Conservation (phyloP, 139 green algal genomes). For the Ostreobium quekettii region DNA sequence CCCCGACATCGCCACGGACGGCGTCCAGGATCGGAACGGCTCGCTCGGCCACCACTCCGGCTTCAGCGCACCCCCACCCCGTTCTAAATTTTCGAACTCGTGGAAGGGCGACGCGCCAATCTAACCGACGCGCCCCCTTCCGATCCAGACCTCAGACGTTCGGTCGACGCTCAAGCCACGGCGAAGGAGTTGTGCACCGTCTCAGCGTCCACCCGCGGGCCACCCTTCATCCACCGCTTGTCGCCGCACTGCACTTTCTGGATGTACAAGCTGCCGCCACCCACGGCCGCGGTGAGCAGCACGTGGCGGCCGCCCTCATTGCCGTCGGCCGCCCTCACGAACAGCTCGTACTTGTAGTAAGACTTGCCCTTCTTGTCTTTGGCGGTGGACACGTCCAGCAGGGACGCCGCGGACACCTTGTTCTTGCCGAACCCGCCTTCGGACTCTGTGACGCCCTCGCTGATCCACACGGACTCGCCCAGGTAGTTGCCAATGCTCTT, state of each 20-base stretch:
- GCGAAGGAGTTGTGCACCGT: conserved; percentile 67
- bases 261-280: conserved; percentile 76
- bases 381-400: conserved; percentile 67
- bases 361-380: conserved; percentile 90
- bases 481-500: conserved; percentile 67
- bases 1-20: too few relatives aligned
- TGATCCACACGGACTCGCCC: conserved; percentile 47
- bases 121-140: too few relatives aligned
- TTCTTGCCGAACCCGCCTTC: conserved; percentile 89
- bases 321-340: conserved; percentile 64
- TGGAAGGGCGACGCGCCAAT: too few relatives aligned
- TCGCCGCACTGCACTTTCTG: conserved; percentile 79
- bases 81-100: too few relatives aligned
- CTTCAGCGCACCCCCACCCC: too few relatives aligned
- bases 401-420: conserved; percentile 64
- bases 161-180: conserved; percentile 74
- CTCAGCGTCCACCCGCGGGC: conserved; percentile 53
- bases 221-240: conserved; percentile 95
- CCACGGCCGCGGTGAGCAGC: conserved; percentile 81
- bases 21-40: too few relatives aligned
- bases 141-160: too few relatives aligned
- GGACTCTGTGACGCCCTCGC: conserved; percentile 66
- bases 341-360: conserved; percentile 76
- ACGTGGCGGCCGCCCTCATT: conserved; percentile 95
- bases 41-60: too few relatives aligned